phyloP scores from a whole-genome alignment of 1,284 basidiomycete species.

The Puccinia brachypodii region DNA sequence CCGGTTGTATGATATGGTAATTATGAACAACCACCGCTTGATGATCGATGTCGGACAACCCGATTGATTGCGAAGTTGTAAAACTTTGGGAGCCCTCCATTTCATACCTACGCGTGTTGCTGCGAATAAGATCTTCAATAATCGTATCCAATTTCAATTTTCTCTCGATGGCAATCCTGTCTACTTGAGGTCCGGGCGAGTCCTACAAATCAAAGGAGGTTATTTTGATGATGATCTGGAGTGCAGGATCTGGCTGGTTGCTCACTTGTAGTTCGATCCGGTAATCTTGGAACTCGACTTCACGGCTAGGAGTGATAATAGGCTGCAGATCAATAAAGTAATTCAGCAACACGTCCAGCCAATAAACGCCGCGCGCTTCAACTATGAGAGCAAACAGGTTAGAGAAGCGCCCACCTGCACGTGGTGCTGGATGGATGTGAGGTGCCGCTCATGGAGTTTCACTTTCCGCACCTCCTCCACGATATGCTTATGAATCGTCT shows the following conservation, averaged over 20 bases:
- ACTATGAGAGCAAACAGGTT: neutral
- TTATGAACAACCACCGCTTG: conserved; percentile 6
- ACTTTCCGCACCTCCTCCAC: conserved; percentile 18
- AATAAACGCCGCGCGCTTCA: neutral
- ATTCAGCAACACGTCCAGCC: neutral
- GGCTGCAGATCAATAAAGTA: neutral
- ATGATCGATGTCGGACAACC: conserved; percentile 1
- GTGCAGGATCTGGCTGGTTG: neutral
- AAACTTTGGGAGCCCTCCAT: neutral
- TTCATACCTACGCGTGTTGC: neutral
- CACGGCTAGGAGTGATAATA: neutral
- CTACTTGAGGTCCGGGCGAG: neutral
- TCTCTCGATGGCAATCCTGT: neutral
- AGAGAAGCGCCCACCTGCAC: neutral
- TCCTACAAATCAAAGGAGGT: neutral
- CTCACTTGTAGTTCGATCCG: conserved; percentile 9
- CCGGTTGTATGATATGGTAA: conserved; percentile 27
- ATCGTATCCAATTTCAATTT: neutral
- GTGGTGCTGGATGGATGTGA: conserved; percentile 16
- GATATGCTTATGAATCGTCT: conserved; percentile 15
- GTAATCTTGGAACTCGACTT: neutral
- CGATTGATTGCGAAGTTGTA: neutral
- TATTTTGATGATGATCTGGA: neutral
- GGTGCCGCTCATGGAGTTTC: conserved; percentile 18
- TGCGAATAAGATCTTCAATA: neutral